Percentiles rank a stretch among this genome's conserved stretches.
phyloP scores from a whole-genome alignment of 1,284 basidiomycete genomes.

The Ceratobasidium sp. region DNA sequence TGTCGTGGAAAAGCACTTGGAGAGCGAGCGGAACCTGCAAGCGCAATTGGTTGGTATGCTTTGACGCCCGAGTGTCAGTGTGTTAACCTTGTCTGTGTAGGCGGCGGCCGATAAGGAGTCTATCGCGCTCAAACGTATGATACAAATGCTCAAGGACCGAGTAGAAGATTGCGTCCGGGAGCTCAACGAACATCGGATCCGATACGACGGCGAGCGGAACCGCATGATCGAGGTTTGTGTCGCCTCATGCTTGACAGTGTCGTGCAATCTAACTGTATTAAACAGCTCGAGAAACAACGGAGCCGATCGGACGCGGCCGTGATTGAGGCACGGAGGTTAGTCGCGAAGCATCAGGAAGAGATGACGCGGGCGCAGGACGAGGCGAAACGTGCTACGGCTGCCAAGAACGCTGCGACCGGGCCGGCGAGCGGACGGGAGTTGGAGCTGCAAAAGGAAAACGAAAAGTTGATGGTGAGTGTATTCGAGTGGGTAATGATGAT shows the following conservation, averaged over 20 bases:
- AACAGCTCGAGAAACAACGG: slow-evolving; percentile 51
- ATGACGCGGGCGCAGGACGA: slow-evolving; percentile 63
- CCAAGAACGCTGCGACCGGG: slow-evolving; percentile 43
- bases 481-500: slow-evolving; percentile 6
- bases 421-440: slow-evolving; percentile 44
- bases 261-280: slow-evolving; percentile 40
- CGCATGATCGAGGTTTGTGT: slow-evolving; percentile 52
- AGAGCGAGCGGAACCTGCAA: slow-evolving; percentile 51
- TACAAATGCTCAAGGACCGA: slow-evolving; percentile 25
- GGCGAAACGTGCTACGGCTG: slow-evolving; percentile 60
- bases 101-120: slow-evolving; percentile 18
- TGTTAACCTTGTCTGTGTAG: background rate
- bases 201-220: slow-evolving; percentile 57
- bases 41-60: slow-evolving; percentile 65
- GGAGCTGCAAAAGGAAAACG: slow-evolving; percentile 47
- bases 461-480: slow-evolving; percentile 71
- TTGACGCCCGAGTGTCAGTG: background rate
- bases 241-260: background rate
- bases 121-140: slow-evolving; percentile 9
- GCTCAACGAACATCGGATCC: slow-evolving; percentile 53
- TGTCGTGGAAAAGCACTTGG: slow-evolving; percentile 69
- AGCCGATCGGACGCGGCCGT: slow-evolving; percentile 44
- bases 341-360: slow-evolving; percentile 61
- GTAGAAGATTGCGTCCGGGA: slow-evolving; percentile 43
- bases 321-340: slow-evolving; percentile 49